Percentiles rank a stretch among this genome's conserved stretches.
phyloP scores from a whole-genome alignment of 306 rosid genomes.

The Vigna unguiculata region DNA sequence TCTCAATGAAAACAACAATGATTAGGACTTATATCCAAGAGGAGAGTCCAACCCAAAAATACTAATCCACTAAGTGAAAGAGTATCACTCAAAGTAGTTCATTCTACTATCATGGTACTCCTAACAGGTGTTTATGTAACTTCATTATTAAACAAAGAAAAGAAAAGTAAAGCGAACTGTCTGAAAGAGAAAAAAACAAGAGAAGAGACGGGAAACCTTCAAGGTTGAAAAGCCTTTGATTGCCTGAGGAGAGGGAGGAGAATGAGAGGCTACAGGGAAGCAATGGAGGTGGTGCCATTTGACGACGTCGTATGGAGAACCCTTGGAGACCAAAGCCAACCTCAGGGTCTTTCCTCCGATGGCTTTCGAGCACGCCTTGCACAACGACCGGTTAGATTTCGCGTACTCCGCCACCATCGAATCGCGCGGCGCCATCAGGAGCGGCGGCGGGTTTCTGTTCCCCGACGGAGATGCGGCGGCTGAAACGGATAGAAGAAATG shows the following conservation, averaged over 20 bases:
- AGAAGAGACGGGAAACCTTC: constrained; percentile 48
- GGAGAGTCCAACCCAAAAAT: too few species aligned
- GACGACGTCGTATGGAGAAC: constrained; percentile 49
- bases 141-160: too few species aligned
- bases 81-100: too few species aligned
- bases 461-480: neutral
- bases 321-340: constrained; percentile 61
- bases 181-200: neutral
- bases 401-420: constrained; percentile 69
- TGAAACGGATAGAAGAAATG: neutral
- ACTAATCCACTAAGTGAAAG: too few species aligned
- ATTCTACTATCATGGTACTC: too few species aligned
- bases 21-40: too few species aligned
- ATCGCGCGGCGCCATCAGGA: constrained; percentile 50
- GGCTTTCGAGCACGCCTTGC: constrained; percentile 64
- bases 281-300: constrained; percentile 79
- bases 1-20: too few species aligned
- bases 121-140: too few species aligned
- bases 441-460: neutral
- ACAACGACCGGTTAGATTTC: constrained; percentile 63
- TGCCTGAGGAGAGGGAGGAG: constrained; percentile 5
- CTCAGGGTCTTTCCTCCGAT: constrained; percentile 57
- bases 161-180: neutral
- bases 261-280: constrained; percentile 48
- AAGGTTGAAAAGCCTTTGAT: constrained; percentile 66